Evolutionary conservation across 2,329 filamentous ascomycete species (phyloP).

Genomic region (Aspergillus puulaauensis): DNA sequence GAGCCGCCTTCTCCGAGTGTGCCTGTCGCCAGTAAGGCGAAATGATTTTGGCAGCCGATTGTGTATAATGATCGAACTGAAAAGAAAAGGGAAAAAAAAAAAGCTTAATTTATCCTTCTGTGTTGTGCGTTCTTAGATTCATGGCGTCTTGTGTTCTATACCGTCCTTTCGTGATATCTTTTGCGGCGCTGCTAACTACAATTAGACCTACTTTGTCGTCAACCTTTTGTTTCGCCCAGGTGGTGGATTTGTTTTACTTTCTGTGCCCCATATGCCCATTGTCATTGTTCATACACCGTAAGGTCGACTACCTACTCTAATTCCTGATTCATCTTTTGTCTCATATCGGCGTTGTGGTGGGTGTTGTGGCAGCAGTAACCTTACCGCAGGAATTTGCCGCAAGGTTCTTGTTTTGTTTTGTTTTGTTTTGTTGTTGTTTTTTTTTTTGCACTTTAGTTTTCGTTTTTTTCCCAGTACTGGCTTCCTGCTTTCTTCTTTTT

Average conservation of each 20-base stretch:
- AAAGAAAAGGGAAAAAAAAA: neutral
- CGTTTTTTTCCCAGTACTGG: neutral
- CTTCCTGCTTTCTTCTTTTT: neutral
- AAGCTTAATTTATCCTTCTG: neutral
- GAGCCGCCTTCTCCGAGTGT: slow-evolving; percentile 58
- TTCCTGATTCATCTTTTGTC: slow-evolving; percentile 3
- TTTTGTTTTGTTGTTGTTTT: slow-evolving; percentile 1
- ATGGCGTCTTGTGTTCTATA: slow-evolving; percentile 10
- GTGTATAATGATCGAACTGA: slow-evolving; percentile 12
- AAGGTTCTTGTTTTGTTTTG: slow-evolving; percentile 14
- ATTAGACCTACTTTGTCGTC: slow-evolving; percentile 5
- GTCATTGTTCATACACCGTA: slow-evolving; percentile 4
- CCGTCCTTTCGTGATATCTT: slow-evolving; percentile 8
- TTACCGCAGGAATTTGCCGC: slow-evolving; percentile 12
- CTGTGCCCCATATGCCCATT: slow-evolving; percentile 7
- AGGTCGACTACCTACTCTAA: slow-evolving; percentile 13
- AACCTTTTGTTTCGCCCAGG: slow-evolving; percentile 10
- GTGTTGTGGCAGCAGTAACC: slow-evolving; percentile 13
- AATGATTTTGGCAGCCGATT: slow-evolving; percentile 20
- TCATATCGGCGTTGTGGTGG: slow-evolving; percentile 20
- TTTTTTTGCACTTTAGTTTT: neutral
- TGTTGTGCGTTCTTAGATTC: slow-evolving; percentile 5
- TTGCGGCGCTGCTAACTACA: slow-evolving; percentile 4
- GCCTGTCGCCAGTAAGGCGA: slow-evolving; percentile 38
- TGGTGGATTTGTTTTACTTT: slow-evolving; percentile 5